Percentiles rank a stretch among this genome's conserved stretches.
Conservation (phyloP, 2,329 filamentous ascomycete species). For the Chrysoporthe cubensis region DNA sequence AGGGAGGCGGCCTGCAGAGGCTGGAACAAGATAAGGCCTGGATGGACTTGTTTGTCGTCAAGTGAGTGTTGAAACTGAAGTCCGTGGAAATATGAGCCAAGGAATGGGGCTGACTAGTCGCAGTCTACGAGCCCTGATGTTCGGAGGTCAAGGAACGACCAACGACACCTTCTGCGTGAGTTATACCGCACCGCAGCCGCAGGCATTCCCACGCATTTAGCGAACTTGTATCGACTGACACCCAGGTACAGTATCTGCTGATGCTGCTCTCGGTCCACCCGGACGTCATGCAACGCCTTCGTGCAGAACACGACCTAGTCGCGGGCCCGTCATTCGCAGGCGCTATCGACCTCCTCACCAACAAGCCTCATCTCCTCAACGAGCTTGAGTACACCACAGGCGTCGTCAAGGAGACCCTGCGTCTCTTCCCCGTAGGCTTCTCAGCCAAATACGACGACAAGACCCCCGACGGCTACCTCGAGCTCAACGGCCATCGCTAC, state of each 20-base stretch:
- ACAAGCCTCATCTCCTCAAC: conserved; percentile 1
- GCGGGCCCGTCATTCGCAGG: background rate
- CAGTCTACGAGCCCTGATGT: background rate
- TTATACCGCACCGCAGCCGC: background rate
- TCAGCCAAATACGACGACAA: background rate
- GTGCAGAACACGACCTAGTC: background rate
- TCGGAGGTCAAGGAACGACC: background rate
- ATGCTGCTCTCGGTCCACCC: background rate
- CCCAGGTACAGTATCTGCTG: background rate
- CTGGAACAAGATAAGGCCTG: conserved; percentile 10
- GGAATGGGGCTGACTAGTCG: background rate
- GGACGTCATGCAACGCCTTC: background rate
- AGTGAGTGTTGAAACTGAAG: background rate
- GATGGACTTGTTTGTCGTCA: conserved; percentile 8
- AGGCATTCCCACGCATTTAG: background rate
- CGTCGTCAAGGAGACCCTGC: conserved; percentile 1
- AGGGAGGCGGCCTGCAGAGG: background rate
- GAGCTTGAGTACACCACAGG: background rate
- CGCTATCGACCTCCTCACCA: background rate
- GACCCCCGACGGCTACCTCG: background rate
- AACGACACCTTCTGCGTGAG: conserved; percentile 5
- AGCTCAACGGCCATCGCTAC: background rate
- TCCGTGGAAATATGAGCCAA: background rate
- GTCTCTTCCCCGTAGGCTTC: background rate
- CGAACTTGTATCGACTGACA: background rate